Evolutionary conservation across 1,139 yeast genomes (phyloP).

Genomic region (Scheffersomyces illinoinensis): DNA sequence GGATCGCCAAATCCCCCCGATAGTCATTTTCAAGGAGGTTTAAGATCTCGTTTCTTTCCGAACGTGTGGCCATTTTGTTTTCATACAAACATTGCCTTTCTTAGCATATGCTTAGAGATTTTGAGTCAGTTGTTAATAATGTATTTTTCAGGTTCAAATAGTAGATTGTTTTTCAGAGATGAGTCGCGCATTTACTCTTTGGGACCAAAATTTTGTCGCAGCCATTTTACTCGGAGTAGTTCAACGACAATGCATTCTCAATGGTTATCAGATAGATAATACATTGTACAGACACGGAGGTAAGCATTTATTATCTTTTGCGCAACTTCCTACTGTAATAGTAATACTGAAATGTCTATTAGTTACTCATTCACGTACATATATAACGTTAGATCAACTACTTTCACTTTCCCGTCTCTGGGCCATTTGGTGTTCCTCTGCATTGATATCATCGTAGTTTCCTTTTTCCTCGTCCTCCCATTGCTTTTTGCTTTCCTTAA

Average conservation of each 20-base stretch:
- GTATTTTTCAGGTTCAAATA: neutral
- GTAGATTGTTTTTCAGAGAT: neutral
- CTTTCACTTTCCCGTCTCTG: slow-evolving; percentile 3
- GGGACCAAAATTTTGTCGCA: neutral
- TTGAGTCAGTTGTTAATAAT: neutral
- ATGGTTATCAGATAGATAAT: neutral
- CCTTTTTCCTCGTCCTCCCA: slow-evolving; percentile 5
- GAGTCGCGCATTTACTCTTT: neutral
- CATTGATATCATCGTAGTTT: slow-evolving; percentile 4
- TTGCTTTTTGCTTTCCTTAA: slow-evolving; percentile 7
- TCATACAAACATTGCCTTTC: neutral
- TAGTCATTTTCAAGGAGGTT: slow-evolving; percentile 43
- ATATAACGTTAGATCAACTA: neutral
- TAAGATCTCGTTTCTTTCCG: slow-evolving; percentile 31
- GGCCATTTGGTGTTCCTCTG: slow-evolving; percentile 5
- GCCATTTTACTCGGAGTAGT: neutral
- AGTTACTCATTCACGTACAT: neutral
- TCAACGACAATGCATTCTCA: neutral
- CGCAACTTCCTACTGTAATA: neutral
- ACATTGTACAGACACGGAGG: neutral
- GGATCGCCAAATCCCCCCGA: slow-evolving; percentile 50
- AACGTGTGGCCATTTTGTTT: neutral
- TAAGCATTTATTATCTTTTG: neutral
- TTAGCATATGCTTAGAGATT: neutral
- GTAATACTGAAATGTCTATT: neutral